Base-by-base conservation (phyloP, 139 green algal species). In the Tetraselmis chui region DNA sequence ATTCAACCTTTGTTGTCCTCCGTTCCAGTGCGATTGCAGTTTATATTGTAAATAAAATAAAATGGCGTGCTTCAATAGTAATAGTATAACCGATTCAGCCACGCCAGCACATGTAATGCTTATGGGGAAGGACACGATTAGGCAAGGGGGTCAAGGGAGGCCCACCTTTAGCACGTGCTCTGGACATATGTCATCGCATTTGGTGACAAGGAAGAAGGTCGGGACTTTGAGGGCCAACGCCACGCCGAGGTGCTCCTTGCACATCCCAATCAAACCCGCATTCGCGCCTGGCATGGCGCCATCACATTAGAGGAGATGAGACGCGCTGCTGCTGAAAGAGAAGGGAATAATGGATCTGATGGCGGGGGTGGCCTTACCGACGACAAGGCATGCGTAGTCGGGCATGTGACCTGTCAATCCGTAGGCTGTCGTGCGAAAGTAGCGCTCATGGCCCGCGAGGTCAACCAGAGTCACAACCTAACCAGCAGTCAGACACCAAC, bases 221-320 rank as follows among this genome's bases (percentile, higher is more conserved):
- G 45, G 74, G 23, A 77, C 88, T 86, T 95, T 93, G 67, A 98
- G 88, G 0, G 96, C 93, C 83, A 99, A 90, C 24, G 96, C 90
- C 88, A 97, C 92, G 2, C 97, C 90, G 88, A 97, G 83, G 86
- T 99, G 93, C 91, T 98, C 95, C 90, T 97, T 97, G 85, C 88
- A 94, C 90, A 96, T 97, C 74, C 95, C 95, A 74, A 98, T 92
- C 5, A 98, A 87, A 1, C 94, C 95, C 11, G 45, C 45, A 18
- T 67, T 67, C 45, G 29, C 80, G 76, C 26, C 81, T 30, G 79
- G 27, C 79, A 86, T 83, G 1, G 79, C 76, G 28, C 31, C n/a
- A n/a, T n/a, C n/a, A n/a, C n/a, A n/a, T n/a, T n/a, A n/a, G n/a
- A n/a, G n/a, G n/a, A n/a, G n/a, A n/a, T n/a, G n/a, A n/a, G n/a